These are phyloP conservation scores for Fusarium nodosum DNA, from an alignment of 2,329 filamentous ascomycete genomes.

Conservation along the genomic window DNA sequence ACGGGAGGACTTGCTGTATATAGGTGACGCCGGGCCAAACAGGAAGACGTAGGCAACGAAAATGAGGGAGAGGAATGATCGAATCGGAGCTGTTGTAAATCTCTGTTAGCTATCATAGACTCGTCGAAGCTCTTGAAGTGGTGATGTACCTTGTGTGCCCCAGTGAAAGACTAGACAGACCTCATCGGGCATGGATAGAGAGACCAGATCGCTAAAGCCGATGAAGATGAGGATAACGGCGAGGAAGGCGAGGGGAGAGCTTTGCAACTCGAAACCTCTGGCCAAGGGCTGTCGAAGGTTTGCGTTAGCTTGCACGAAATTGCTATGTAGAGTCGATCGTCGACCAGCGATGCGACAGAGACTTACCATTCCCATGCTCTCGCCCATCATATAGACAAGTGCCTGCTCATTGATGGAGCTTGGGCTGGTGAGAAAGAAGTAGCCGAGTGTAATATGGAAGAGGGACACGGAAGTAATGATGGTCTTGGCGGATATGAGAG, in stretches of 20 bases:
- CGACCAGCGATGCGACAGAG: not conserved
- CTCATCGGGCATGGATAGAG: slow-evolving; percentile 77
- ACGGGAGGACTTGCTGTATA: slow-evolving; percentile 56
- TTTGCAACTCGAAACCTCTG: slow-evolving; percentile 75
- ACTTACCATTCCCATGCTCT: slow-evolving; percentile 84
- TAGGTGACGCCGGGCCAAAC: slow-evolving; percentile 66
- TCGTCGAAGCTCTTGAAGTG: slow-evolving; percentile 48
- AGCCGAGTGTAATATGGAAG: slow-evolving; percentile 86
- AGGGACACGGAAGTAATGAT: slow-evolving; percentile 86
- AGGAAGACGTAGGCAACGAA: slow-evolving; percentile 75
- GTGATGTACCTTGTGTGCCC: slow-evolving; percentile 71
- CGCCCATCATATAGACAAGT: slow-evolving; percentile 83
- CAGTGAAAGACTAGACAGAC: slow-evolving; percentile 73
- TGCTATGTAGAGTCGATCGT: not conserved
- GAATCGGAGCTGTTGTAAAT: slow-evolving; percentile 69
- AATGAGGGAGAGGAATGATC: slow-evolving; percentile 72
- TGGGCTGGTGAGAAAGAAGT: slow-evolving; percentile 84
- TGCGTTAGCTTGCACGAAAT: slow-evolving; percentile 13
- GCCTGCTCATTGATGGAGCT: slow-evolving; percentile 80
- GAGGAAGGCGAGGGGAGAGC: slow-evolving; percentile 80
- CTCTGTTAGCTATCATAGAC: slow-evolving; percentile 39
- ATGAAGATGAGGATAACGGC: slow-evolving; percentile 74
- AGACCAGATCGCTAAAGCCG: slow-evolving; percentile 74
- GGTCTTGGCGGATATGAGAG: slow-evolving; percentile 81
- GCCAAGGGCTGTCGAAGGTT: slow-evolving; percentile 58